Evolutionary conservation across 2,329 filamentous ascomycete genomes (phyloP).

Genomic region (Orbilia brochopaga): DNA sequence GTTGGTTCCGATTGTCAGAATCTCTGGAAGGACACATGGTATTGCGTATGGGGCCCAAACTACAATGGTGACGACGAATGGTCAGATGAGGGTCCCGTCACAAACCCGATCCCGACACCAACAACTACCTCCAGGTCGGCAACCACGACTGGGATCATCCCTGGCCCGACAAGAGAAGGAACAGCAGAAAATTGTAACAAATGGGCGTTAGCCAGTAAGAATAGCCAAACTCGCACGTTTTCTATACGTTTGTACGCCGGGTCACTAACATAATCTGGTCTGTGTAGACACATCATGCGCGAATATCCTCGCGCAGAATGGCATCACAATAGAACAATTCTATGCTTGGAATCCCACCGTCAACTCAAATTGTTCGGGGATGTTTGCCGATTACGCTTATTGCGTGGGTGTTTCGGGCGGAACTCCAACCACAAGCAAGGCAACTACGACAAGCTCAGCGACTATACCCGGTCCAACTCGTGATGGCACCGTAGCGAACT

Average conservation of each 20-base stretch:
- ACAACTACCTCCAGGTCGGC: constrained; percentile 24
- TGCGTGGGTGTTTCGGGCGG: constrained; percentile 28
- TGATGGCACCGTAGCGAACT: constrained; percentile 27
- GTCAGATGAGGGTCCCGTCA: constrained; percentile 14
- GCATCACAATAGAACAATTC: constrained; percentile 33
- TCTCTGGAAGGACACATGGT: constrained; percentile 34
- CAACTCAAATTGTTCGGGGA: constrained; percentile 23
- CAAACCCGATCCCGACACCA: constrained; percentile 16
- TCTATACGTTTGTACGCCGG: background rate
- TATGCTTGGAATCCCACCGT: constrained; percentile 38
- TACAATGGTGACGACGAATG: constrained; percentile 27
- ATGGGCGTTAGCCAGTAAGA: constrained; percentile 37
- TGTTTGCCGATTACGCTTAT: constrained; percentile 34
- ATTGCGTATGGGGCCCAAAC: constrained; percentile 26
- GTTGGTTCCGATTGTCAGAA: constrained; percentile 33
- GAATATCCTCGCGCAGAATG: constrained; percentile 29
- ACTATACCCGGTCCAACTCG: constrained; percentile 30
- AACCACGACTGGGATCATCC: constrained; percentile 25
- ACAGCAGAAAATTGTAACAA: constrained; percentile 30
- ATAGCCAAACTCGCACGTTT: constrained; percentile 12
- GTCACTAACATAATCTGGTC: constrained; percentile 23
- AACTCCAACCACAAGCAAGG: constrained; percentile 22
- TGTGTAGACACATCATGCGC: constrained; percentile 26
- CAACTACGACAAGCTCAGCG: constrained; percentile 37
- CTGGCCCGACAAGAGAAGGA: constrained; percentile 34